phyloP scores from a whole-genome alignment of 2,329 filamentous ascomycete genomes.

The Alternaria burnsii region DNA sequence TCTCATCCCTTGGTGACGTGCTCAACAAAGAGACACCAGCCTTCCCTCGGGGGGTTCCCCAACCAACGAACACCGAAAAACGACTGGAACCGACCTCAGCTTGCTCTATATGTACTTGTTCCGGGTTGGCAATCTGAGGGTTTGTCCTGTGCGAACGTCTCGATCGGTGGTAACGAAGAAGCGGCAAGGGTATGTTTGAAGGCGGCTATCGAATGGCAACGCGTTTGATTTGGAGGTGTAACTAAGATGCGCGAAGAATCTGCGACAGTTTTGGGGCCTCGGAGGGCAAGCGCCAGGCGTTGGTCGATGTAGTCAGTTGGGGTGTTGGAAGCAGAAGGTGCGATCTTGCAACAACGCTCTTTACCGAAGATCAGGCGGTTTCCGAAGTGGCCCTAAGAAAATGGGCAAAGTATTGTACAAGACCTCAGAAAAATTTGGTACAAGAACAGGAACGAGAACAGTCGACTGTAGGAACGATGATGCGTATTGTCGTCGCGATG shows the following conservation, averaged over 20 bases:
- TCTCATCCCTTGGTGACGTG: conserved; percentile 43
- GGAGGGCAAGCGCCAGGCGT: conserved; percentile 4
- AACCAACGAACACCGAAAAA: conserved; percentile 18
- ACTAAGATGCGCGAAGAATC: not conserved
- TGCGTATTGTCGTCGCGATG: conserved; percentile 9
- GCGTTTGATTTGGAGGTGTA: not conserved
- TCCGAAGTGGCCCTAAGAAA: not conserved
- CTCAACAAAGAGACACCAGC: conserved; percentile 34
- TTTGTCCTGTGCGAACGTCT: conserved; percentile 3
- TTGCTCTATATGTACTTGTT: not conserved
- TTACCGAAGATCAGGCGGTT: conserved; percentile 9
- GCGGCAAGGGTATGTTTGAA: not conserved
- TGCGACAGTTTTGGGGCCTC: not conserved
- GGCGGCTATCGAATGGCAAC: not conserved
- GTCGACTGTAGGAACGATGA: conserved; percentile 1
- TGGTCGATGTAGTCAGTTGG: conserved; percentile 4
- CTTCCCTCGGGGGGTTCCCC: conserved; percentile 22
- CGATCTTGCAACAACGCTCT: not conserved
- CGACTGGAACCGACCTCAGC: conserved; percentile 19
- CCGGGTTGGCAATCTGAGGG: not conserved
- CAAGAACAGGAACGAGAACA: not conserved
- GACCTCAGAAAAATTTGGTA: not conserved
- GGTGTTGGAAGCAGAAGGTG: conserved; percentile 12
- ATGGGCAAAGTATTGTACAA: not conserved
- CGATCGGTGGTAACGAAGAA: conserved; percentile 1